Conservation (phyloP, 169 alveolate genomes). For the Plasmodium falciparum region DNA sequence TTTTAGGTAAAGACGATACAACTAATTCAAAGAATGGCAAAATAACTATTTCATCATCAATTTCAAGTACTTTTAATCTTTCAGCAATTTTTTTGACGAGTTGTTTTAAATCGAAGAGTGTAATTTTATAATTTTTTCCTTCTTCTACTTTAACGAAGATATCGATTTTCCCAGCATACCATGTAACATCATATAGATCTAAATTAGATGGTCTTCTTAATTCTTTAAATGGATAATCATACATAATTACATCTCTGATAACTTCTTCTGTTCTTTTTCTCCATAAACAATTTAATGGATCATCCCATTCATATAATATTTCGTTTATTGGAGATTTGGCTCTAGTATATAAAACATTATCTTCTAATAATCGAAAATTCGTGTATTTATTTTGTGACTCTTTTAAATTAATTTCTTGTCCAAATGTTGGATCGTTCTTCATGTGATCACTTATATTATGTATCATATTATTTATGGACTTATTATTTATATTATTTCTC, state of each 20-base stretch:
- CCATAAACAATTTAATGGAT: slow-evolving; percentile 83
- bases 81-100: slow-evolving; percentile 63
- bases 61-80: slow-evolving; percentile 68
- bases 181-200: slow-evolving; percentile 84
- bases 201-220: slow-evolving; percentile 82
- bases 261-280: slow-evolving; percentile 83
- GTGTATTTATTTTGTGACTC: slow-evolving; percentile 31
- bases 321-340: slow-evolving; percentile 79
- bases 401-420: neutral
- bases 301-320: slow-evolving; percentile 85
- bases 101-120: slow-evolving; percentile 46
- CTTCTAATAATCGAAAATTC: slow-evolving; percentile 80
- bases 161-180: slow-evolving; percentile 85
- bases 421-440: neutral
- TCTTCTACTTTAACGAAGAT: slow-evolving; percentile 78
- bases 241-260: slow-evolving; percentile 84
- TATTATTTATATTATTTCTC: neutral
- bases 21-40: slow-evolving; percentile 65
- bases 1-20: slow-evolving; percentile 24
- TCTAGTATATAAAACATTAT: slow-evolving; percentile 80
- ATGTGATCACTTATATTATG: too few species aligned
- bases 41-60: slow-evolving; percentile 62
- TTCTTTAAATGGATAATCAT: slow-evolving; percentile 83
- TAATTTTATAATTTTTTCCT: slow-evolving; percentile 58
- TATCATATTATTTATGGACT: neutral